A percentile compares a stretch with the other conserved stretches of the same genome.
phyloP scores from a whole-genome alignment of 148 eudicot species.

The Vaccinium myrtillus region DNA sequence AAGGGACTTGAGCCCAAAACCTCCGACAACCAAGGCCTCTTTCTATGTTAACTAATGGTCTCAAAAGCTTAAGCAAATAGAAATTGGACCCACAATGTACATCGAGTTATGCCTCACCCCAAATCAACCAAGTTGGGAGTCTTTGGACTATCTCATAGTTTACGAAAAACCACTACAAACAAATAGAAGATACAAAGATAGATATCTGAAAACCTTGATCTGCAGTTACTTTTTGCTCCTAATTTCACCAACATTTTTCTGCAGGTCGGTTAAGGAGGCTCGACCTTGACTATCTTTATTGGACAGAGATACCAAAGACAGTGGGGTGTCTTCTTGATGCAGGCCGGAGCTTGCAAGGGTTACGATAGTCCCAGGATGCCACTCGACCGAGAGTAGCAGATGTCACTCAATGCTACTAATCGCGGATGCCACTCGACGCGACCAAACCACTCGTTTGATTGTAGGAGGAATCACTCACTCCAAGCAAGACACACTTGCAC shows the following conservation, averaged over 20 bases:
- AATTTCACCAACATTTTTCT: background rate
- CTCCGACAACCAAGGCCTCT: background rate
- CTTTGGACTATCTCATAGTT: background rate
- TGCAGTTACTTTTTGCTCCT: background rate
- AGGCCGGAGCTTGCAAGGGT: no score
- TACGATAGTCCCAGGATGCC: no score
- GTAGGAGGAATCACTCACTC: no score
- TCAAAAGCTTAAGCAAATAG: background rate
- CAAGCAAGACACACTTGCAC: no score
- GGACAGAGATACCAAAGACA: background rate
- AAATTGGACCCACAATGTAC: background rate
- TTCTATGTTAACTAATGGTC: background rate
- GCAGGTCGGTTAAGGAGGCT: background rate
- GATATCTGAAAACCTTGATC: background rate
- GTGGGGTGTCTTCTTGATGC: background rate
- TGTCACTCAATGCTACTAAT: no score
- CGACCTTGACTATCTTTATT: background rate
- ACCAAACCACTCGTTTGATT: no score
- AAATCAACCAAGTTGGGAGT: background rate
- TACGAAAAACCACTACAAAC: background rate
- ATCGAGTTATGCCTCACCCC: background rate
- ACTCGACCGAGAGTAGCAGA: no score
- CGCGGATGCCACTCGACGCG: no score
- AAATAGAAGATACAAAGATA: background rate
- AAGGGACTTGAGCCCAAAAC: background rate